Evolutionary conservation across 768 basidiomycete genomes (phyloP), one percentile per base, ranked within the genome.

Genomic region (Boletellus ananiceps): DNA sequence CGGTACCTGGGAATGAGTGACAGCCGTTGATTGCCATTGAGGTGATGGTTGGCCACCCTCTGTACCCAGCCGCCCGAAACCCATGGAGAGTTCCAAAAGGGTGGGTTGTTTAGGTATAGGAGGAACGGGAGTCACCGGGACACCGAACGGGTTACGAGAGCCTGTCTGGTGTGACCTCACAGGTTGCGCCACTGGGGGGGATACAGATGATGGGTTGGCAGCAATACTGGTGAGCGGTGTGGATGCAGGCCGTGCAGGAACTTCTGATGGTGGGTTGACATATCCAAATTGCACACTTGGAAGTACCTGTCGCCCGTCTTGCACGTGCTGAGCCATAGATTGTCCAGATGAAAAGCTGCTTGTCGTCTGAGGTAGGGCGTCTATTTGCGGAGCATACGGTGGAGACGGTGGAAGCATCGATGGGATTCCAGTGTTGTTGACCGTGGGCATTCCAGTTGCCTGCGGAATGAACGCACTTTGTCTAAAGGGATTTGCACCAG

Each of bases 71-170:
- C 53, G 62, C 38, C 69, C 71, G 15, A 67, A 55, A 9, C 80
- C 78, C 70, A 77, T 78, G 3, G 84, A 78, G 13, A 97, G 69
- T 61, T 96, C 88, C 68, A 88, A 80, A 60, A 97, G 71, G 2
- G 89, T 92, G 9, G 87, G 90, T 25, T 75, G 79, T 64, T 84
- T 87, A 1, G 89, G 87, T 23, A 88, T 73, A 14, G 87, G 83
- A 1, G 83, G 79, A 14, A 73, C 70, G 19, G 80, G 71, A 8
- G 77, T 75, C 5, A 78, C 73, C 4, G 88, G 80, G 27, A 81
- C 79, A 6, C 93, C 94, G 55, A 99, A 99, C 3, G 96, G 96
- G 75, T 99, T 99, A 57, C 82, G 84, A 7, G 91, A 90, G 23
- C 96, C 95, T 3, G 96, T 99, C 64, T 87, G 83, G 65, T 98